Conservation (phyloP, 345 rosid species). For the Atalantia buxifolia region DNA sequence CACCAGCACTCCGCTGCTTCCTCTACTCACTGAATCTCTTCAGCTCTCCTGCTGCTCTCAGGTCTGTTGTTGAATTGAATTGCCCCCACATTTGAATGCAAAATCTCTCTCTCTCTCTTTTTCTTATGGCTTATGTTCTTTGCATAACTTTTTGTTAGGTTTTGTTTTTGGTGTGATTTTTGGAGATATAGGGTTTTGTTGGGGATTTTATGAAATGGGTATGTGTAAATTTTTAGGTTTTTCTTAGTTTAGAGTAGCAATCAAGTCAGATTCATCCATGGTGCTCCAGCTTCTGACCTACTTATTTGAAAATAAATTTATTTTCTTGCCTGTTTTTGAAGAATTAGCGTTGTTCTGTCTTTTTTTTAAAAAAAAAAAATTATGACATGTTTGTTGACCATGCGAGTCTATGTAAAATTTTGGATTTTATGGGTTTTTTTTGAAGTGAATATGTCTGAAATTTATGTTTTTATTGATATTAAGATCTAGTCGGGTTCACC, state of each 20-base stretch:
- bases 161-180: neutral
- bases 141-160: neutral
- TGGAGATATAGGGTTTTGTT: neutral
- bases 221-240: neutral
- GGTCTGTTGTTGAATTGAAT: neutral
- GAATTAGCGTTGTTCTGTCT: no score
- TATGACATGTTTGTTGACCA: no score
- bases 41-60: neutral
- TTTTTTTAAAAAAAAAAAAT: no score
- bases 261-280: neutral
- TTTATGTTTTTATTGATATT: neutral
- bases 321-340: no score
- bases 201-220: neutral
- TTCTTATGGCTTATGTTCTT: no score
- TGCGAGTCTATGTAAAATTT: no score
- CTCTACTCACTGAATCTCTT: slow-evolving; percentile 25
- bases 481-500: neutral
- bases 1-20: slow-evolving; percentile 15
- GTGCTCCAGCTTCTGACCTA: neutral
- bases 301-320: no score
- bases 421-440: no score
- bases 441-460: neutral
- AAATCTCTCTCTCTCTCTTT: neutral
- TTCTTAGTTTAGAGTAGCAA: neutral
- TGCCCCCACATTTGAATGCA: neutral